A percentile compares a stretch with the other conserved stretches of the same genome.
Evolutionary conservation across 805 yeast species (phyloP).

Genomic region (Sungouiella thailandica): DNA sequence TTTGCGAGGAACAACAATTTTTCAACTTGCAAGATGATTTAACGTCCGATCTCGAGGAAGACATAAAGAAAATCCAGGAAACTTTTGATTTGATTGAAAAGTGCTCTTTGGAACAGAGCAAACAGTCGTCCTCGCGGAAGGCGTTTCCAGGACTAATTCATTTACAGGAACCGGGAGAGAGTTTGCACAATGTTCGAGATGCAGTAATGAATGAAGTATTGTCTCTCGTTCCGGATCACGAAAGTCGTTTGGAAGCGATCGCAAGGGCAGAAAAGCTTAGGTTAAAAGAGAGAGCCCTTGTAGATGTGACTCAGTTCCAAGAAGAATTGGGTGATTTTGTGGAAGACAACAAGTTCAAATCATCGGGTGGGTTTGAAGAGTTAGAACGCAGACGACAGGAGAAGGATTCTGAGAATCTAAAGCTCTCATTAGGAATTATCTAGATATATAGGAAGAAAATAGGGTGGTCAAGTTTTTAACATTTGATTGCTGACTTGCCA

Average conservation of each 20-base stretch:
- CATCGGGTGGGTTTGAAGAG: slow-evolving; percentile 87
- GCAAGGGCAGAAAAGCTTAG: slow-evolving; percentile 80
- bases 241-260: slow-evolving; percentile 80
- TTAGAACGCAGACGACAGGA: slow-evolving; percentile 62
- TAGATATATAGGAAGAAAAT: slow-evolving; percentile 5
- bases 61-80: slow-evolving; percentile 71
- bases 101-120: slow-evolving; percentile 73
- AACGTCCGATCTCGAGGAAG: slow-evolving; percentile 73
- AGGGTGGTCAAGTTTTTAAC: not conserved
- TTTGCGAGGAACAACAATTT: slow-evolving; percentile 92
- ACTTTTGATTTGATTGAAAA: slow-evolving; percentile 78
- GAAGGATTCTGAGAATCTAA: slow-evolving; percentile 69
- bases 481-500: no score
- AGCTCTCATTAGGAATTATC: slow-evolving; percentile 38
- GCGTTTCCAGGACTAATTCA: slow-evolving; percentile 39
- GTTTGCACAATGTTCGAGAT: slow-evolving; percentile 57
- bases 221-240: slow-evolving; percentile 79
- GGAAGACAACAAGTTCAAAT: slow-evolving; percentile 67
- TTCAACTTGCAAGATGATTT: slow-evolving; percentile 86
- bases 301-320: slow-evolving; percentile 61
- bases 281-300: slow-evolving; percentile 59
- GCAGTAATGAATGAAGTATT: slow-evolving; percentile 78
- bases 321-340: slow-evolving; percentile 86
- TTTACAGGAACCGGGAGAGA: slow-evolving; percentile 59
- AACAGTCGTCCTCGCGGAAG: slow-evolving; percentile 44